Percentiles rank a stretch among this genome's conserved stretches.
Evolutionary conservation across 805 yeast species (phyloP).

Genomic region (Ogataea nitratoaversa): DNA sequence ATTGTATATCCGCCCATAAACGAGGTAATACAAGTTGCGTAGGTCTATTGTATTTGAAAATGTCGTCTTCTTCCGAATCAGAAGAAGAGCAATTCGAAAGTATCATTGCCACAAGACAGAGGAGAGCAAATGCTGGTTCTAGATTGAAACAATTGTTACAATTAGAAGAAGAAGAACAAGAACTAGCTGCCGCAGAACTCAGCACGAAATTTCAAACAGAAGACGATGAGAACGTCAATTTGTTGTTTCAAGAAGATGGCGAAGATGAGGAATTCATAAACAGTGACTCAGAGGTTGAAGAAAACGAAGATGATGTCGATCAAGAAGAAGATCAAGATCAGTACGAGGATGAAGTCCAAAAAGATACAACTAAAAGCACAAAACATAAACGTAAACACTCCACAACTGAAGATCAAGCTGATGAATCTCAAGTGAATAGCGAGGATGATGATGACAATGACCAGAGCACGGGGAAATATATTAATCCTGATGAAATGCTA

Average conservation of each 20-base stretch:
- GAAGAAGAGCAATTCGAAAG: constrained; percentile 42
- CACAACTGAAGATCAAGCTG: constrained; percentile 18
- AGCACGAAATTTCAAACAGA: constrained; percentile 34
- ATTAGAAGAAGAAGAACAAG: constrained; percentile 47
- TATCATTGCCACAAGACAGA: constrained; percentile 67
- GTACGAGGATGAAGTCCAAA: constrained; percentile 11
- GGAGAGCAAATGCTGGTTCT: constrained; percentile 89
- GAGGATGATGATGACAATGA: constrained; percentile 29
- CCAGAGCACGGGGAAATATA: constrained; percentile 24
- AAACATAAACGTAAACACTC: constrained; percentile 23
- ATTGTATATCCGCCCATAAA: no score
- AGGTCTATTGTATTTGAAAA: not conserved
- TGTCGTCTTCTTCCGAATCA: constrained; percentile 10
- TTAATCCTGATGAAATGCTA: constrained; percentile 44
- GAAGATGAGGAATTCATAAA: constrained; percentile 47
- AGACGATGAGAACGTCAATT: constrained; percentile 72
- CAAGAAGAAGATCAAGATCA: constrained; percentile 28
- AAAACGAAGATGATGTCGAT: constrained; percentile 30
- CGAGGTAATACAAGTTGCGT: no score
- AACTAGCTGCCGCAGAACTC: constrained; percentile 6
- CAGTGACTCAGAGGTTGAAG: constrained; percentile 25
- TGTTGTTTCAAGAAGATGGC: constrained; percentile 63
- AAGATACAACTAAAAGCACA: constrained; percentile 17
- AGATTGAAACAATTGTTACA: constrained; percentile 68
- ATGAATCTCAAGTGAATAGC: constrained; percentile 14